Evolutionary conservation across 1,284 basidiomycete species (phyloP), one percentile per base, ranked within the genome.

Genomic region (Pseudozyma tsukubaensis): DNA sequence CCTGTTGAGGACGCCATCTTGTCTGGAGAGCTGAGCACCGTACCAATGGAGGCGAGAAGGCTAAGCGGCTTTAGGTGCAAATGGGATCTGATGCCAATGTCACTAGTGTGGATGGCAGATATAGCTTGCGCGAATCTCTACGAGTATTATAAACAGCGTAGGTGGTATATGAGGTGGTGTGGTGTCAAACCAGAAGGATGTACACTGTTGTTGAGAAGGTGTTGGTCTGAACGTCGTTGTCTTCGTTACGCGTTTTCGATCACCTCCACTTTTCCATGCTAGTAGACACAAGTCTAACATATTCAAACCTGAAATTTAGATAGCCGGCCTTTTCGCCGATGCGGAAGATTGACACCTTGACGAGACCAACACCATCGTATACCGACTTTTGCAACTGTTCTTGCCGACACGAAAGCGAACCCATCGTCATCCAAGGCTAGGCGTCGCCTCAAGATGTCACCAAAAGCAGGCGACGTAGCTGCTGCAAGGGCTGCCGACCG

Each of bases 171-270:
- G 50, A 34, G 54, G 42, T 16, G 11, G 44, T 16, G 18, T 24
- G 3, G 3, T 3, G 57, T 29, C 9, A 19, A 35, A 14, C 4
- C 18, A 44, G 34, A 50, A 58, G 49, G 47, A 16, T 18, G 21
- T 34, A 49, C 14, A 42, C 9, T 39, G n/a, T 19, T 39, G 47
- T 29, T 32, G 29, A 21, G 4, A 21, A 43, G 50, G 65, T 69
- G 61, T 73, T 73, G 70, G 60, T 73, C 60, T 64, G 36, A 68
- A 58, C 65, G 49, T 50, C 64, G 43, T 57, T 50, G 37, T 12
- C 61, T 58, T 65, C 43, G 55, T 51, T 65, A 69, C 71, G 71
- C 71, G 71, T 64, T 63, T 61, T 68, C 69, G 63, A 72, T 72
- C 63, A 66, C 63, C 71, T 68, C 65, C 71, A 73, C 65, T 40